Evolutionary conservation across 2,329 filamentous ascomycete species (phyloP).

Genomic region (Geosmithia flava): DNA sequence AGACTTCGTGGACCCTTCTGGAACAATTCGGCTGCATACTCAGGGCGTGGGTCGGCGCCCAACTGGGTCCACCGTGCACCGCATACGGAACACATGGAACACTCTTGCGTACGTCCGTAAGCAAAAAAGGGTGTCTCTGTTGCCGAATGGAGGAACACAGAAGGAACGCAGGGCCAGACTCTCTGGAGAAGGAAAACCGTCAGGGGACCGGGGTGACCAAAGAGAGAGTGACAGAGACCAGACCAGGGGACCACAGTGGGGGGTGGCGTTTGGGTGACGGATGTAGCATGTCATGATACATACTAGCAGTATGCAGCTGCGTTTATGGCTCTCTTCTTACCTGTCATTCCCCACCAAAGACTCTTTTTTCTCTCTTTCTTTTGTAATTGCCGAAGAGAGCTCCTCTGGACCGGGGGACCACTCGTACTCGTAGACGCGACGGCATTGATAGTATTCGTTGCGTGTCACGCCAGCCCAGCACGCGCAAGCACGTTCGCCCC

Average conservation of each 20-base stretch:
- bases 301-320: no score
- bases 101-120: no score
- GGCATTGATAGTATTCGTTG: no score
- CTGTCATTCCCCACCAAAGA: no score
- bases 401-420: no score
- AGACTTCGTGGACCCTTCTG: neutral
- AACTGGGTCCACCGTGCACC: neutral
- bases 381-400: no score
- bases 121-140: no score
- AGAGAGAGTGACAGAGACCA: neutral
- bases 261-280: neutral
- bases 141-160: neutral
- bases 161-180: neutral
- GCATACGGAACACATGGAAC: neutral
- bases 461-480: neutral
- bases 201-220: no score
- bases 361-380: no score
- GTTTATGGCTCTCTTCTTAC: no score
- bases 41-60: slow-evolving; percentile 2
- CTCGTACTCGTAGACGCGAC: no score
- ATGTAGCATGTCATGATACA: neutral
- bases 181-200: no score
- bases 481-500: neutral
- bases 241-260: neutral
- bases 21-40: neutral